Evolutionary conservation across 331 rosid species (phyloP).

Genomic region (Acacia pycnantha): DNA sequence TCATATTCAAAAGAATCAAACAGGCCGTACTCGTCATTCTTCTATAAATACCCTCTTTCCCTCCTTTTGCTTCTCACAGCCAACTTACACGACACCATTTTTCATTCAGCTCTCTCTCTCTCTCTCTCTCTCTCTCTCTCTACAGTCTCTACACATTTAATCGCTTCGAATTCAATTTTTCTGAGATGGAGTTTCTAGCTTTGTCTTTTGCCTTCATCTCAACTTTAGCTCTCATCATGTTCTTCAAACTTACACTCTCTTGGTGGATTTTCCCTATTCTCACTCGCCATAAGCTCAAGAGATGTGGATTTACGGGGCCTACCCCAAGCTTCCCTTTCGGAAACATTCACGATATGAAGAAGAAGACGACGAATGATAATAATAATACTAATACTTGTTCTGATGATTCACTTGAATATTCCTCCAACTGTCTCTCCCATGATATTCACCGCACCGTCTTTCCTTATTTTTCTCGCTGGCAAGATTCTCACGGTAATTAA

Average conservation of each 20-base stretch:
- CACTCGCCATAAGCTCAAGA: conserved; percentile 47
- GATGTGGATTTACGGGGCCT: conserved; percentile 73
- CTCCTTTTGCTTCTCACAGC: not conserved
- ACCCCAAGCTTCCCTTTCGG: conserved; percentile 57
- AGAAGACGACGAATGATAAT: not conserved
- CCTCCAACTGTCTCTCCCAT: conserved; percentile 36
- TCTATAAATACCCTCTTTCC: not conserved
- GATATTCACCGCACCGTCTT: conserved; percentile 72
- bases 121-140: too few relatives aligned
- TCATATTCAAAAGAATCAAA: not conserved
- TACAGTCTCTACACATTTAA: too few relatives aligned
- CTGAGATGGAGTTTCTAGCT: not conserved
- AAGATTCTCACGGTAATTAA: conserved; percentile 57
- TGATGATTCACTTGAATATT: not conserved
- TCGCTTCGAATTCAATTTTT: too few relatives aligned
- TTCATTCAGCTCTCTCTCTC: not conserved
- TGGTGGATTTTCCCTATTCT: conserved; percentile 68
- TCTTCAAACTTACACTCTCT: conserved; percentile 33
- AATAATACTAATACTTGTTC: not conserved
- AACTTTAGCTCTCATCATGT: not conserved
- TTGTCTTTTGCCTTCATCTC: not conserved
- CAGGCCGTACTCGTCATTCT: too few relatives aligned
- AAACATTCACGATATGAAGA: conserved; percentile 48
- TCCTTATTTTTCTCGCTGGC: conserved; percentile 81
- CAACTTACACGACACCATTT: not conserved